Evolutionary conservation across 1,139 yeast species (phyloP), one percentile per base, ranked within the genome.

Genomic region (Blastobotrys petasosporus): DNA sequence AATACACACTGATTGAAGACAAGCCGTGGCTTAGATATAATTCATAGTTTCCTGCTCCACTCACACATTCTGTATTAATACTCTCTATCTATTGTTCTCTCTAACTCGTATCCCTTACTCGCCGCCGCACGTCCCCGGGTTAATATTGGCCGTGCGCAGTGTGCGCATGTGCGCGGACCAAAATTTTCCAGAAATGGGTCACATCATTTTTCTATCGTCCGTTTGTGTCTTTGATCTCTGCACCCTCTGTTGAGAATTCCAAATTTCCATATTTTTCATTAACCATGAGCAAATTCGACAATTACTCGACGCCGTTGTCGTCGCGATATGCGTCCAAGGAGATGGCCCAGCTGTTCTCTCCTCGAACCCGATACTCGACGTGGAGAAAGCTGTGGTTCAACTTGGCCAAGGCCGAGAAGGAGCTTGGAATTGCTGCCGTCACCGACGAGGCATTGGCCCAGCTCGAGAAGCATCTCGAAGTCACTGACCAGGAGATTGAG

Each of bases 351-450:
- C 76, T 92, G 63, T 92, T 92, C 76, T 90, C 97, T 42, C 71
- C 85, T 64, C 82, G 96, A 71, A 90, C 85, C 72, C 79, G 99
- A 66, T 92, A 85, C 69, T 85, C 96, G 45, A 92, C 98, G 43
- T 92, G 99, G 99, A 84, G 99, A 76, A 86, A 86, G 69, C 78
- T 92, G 57, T 92, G 99, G 99, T 79, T 81, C 63, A 88, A 86
- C 65, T 76, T 92, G 58, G 99, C 99, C 57, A 82, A 84, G 64
- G 98, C 98, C 52, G 98, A 92, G 72, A 76, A 87, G 68, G 86
- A 87, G 65, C 78, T 88, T 42, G 98, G 98, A 3, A 76, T 92
- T 52, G 73, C 74, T 46, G 80, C 90, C 50, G 82, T 92, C 65
- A 77, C 92, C 36, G 95, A 88, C 58, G 94, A 86, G 63, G 98